Evolutionary conservation across 2,329 filamentous ascomycete genomes (phyloP), one percentile per base, ranked within the genome.

Genomic region (Alternaria arborescens): DNA sequence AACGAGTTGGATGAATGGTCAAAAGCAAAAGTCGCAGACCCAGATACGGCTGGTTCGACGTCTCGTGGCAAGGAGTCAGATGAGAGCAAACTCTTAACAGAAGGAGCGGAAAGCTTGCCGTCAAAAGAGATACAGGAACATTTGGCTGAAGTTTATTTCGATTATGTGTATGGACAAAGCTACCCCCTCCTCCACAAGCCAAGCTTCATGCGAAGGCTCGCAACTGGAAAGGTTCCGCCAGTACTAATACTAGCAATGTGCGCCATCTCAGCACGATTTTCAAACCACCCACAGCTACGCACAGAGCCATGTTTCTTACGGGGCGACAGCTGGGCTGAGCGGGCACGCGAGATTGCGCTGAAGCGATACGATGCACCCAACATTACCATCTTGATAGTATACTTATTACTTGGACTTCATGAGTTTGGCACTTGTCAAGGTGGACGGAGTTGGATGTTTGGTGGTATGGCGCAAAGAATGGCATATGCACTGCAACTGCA

Each of bases 401-500:
- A 97, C 62, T 79, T 98, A 8, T 87, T 98, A 18, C 85, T 98
- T 16, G 94, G 93, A 3, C 83, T 99, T 38, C 94, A 99, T 76
- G 94, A 97, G 73, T 98, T 98, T 71, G 95, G 95, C 56, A 98
- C 94, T 12, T 98, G 95, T 74, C 94, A 98, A 76, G 95, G 95
- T 58, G 94, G 94, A 14, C 87, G 94, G 67, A 97, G 94, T 76
- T 99, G 95, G 95, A 92, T 96, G 61, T 87, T 98, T 65, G 94
- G 94, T 18, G 95, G 95, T 1, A 94, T 97, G 83, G 95, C 94
- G 14, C 93, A 97, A 72, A 87, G 95, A 40, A 98, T 98, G 95
- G 95, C 94, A 8, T 97, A 97, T 78, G 95, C 95, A 14, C 82
- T 99, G 46, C 94, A 98, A 76, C 82, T 99, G 28, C 95, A 99